Conservation (phyloP, 345 rosid genomes). For the Anastatica hierochuntica region DNA sequence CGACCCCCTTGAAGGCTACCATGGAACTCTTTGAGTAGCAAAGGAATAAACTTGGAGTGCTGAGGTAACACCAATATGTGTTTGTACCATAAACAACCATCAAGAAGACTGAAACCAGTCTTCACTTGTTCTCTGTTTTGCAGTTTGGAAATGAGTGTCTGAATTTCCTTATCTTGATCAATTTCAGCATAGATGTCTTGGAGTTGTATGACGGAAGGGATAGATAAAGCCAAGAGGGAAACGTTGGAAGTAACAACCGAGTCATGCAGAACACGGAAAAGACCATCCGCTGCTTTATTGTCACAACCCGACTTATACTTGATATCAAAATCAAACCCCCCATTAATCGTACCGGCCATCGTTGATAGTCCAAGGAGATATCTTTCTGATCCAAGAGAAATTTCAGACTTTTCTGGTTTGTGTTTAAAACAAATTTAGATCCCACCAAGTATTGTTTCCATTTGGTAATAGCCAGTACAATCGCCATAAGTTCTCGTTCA, state of each 20-base stretch:
- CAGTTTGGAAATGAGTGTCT: too few relatives aligned
- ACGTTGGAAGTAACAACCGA: not conserved
- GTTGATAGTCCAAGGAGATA: not conserved
- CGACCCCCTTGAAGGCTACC: too few relatives aligned
- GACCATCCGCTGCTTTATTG: not conserved
- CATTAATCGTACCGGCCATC: not conserved
- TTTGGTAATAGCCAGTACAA: not conserved
- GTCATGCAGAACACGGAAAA: not conserved
- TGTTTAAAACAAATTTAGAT: too few relatives aligned
- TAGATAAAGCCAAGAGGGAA: not conserved
- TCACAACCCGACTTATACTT: not conserved
- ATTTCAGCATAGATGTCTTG: too few relatives aligned
- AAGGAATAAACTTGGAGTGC: too few relatives aligned
- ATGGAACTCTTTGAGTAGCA: too few relatives aligned
- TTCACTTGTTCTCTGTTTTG: too few relatives aligned
- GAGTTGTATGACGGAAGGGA: not conserved
- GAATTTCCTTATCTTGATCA: too few relatives aligned
- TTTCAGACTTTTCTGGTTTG: not conserved
- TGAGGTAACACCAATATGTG: too few relatives aligned
- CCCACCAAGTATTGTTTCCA: not conserved
- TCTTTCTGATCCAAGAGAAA: not conserved
- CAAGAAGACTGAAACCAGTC: too few relatives aligned
- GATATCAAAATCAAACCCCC: not conserved
- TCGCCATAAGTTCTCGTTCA: not conserved
- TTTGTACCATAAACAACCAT: too few relatives aligned